These are phyloP conservation scores for Setaria viridis DNA, from an alignment of 202 grass and related monocot genomes.

Conservation along the genomic window DNA sequence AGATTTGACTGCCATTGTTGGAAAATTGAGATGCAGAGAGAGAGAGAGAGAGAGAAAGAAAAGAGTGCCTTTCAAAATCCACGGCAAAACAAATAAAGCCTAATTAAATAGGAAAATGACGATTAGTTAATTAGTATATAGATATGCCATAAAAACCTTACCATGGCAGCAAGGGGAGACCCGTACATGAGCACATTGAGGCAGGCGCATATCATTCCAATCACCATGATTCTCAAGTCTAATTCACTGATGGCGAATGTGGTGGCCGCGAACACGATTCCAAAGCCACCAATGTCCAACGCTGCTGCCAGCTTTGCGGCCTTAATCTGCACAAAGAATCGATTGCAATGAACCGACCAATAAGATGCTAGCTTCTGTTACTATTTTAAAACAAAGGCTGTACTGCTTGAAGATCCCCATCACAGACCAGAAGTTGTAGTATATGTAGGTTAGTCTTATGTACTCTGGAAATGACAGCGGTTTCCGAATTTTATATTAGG, in stretches of 20 bases:
- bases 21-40: neutral
- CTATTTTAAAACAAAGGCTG: neutral
- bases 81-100: neutral
- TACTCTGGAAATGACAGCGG: neutral
- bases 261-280: constrained; percentile 46
- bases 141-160: constrained; percentile 23
- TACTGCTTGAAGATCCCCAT: neutral
- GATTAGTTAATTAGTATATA: neutral
- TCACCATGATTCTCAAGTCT: constrained; percentile 48
- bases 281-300: constrained; percentile 63
- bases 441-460: neutral
- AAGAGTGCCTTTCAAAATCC: neutral
- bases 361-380: neutral
- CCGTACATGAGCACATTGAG: constrained; percentile 74
- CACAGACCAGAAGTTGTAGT: neutral
- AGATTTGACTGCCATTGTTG: neutral
- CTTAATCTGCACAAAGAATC: constrained; percentile 41
- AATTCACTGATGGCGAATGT: constrained; percentile 39
- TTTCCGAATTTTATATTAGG: neutral
- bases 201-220: constrained; percentile 56
- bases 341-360: neutral
- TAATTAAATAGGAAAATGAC: neutral
- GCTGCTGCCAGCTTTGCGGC: constrained; percentile 43
- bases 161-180: constrained; percentile 62
- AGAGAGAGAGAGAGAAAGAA: too few species aligned